Percentiles rank a stretch among this genome's conserved stretches.
These are phyloP conservation scores for Fusarium keratoplasticum DNA, from an alignment of 2,329 filamentous ascomycete genomes.

Conservation along the genomic window DNA sequence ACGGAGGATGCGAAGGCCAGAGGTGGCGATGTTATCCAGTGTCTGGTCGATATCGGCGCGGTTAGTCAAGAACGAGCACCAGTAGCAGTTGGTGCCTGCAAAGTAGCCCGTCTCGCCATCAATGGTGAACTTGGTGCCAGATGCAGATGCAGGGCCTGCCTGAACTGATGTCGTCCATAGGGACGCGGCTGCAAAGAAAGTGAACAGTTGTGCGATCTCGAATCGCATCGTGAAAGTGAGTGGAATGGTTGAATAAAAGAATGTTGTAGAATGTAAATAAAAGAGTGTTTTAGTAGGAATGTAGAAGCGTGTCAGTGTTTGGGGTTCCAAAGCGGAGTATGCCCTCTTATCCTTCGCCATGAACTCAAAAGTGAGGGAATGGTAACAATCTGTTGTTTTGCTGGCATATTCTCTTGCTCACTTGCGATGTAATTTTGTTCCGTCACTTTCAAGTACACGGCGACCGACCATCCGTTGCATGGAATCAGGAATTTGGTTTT, in stretches of 20 bases:
- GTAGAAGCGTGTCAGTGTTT: background rate
- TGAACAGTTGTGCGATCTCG: background rate
- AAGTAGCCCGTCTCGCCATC: slow-evolving; percentile 60
- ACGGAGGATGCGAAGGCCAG: slow-evolving; percentile 67
- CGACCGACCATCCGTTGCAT: background rate
- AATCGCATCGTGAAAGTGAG: background rate
- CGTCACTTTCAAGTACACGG: background rate
- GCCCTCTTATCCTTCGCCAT: background rate
- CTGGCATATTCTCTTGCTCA: background rate
- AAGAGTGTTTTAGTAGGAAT: background rate
- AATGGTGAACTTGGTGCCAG: slow-evolving; percentile 53
- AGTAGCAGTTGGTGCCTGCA: slow-evolving; percentile 67
- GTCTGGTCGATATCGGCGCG: slow-evolving; percentile 66
- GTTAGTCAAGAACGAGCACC: slow-evolving; percentile 63
- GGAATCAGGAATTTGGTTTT: background rate
- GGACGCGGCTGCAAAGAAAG: background rate
- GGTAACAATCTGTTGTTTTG: background rate
- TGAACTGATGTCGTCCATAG: background rate
- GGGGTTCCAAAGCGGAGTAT: background rate
- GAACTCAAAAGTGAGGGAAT: background rate
- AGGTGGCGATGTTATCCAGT: slow-evolving; percentile 59
- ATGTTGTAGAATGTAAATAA: background rate
- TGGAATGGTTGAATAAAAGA: background rate
- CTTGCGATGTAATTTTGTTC: background rate
- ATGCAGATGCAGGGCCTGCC: slow-evolving; percentile 1